These are phyloP conservation scores for Taiwanofungus camphoratus DNA, from an alignment of 1,284 basidiomycete species.

Conservation along the genomic window DNA sequence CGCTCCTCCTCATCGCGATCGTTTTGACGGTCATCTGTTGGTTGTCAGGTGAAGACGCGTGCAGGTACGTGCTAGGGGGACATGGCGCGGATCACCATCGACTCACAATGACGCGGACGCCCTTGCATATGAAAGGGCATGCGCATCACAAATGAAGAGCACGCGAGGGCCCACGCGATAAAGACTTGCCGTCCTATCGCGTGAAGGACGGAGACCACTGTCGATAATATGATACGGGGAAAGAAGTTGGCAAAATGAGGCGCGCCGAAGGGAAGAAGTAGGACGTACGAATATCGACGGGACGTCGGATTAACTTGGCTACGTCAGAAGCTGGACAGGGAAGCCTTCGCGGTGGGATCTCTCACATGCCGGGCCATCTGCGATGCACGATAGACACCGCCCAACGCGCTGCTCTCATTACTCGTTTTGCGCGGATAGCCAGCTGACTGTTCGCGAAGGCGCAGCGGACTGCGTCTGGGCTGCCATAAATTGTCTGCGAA, in stretches of 20 bases:
- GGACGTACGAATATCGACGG: slow-evolving; percentile 8
- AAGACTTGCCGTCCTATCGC: not conserved
- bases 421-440: not conserved
- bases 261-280: slow-evolving; percentile 11
- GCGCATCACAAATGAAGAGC: not conserved
- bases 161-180: slow-evolving; percentile 1
- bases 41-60: too few species aligned
- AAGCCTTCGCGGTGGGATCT: slow-evolving; percentile 4
- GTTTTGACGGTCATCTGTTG: too few species aligned
- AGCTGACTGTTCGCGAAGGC: slow-evolving; percentile 10
- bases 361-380: slow-evolving; percentile 9
- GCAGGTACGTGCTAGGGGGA: not conserved
- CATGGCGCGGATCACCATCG: not conserved
- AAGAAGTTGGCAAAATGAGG: slow-evolving; percentile 2
- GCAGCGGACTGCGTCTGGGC: not conserved
- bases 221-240: not conserved
- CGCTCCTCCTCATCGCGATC: too few species aligned
- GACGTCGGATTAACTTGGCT: slow-evolving; percentile 13
- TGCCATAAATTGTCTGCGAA: not conserved
- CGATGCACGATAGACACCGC: slow-evolving; percentile 5
- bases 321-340: slow-evolving; percentile 3
- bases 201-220: not conserved
- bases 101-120: slow-evolving; percentile 1
- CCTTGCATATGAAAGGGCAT: not conserved
- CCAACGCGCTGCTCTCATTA: not conserved